Conservation (phyloP, 164 flowering plant genomes). For the Tinospora cordifolia region DNA sequence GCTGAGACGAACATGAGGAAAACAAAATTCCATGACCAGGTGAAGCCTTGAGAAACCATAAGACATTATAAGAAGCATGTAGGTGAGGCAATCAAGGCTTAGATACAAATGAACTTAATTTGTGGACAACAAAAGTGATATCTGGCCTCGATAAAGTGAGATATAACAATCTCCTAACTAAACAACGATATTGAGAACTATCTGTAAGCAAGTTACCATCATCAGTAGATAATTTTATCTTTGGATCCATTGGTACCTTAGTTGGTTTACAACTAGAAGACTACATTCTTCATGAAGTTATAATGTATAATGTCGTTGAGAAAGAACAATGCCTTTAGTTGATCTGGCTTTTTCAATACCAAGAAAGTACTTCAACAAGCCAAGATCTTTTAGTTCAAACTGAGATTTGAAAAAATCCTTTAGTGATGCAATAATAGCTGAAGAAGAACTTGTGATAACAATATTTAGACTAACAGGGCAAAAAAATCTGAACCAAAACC, state of each 20-base stretch:
- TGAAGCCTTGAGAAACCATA: background rate
- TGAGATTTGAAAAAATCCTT: background rate
- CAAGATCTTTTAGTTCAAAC: constrained; percentile 1
- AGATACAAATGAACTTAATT: background rate
- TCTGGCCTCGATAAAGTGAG: background rate
- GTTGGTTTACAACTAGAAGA: background rate
- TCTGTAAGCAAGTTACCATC: background rate
- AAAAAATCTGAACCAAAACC: background rate
- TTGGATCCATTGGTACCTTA: constrained; percentile 2
- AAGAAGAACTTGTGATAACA: background rate
- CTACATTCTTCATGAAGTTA: background rate
- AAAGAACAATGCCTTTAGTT: background rate
- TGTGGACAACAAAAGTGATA: background rate
- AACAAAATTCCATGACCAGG: constrained; percentile 1
- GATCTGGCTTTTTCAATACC: constrained; percentile 1
- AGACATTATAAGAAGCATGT: background rate
- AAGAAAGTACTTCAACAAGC: background rate
- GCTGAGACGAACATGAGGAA: background rate
- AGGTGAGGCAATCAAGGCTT: background rate
- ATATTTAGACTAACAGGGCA: constrained; percentile 5
- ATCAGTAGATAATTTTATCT: background rate
- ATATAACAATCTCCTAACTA: background rate
- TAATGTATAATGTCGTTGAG: constrained; percentile 2
- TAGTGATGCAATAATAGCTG: background rate
- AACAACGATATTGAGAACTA: background rate